phyloP scores from a whole-genome alignment of 305 asterid genomes.

The Fraxinus angustifolia region DNA sequence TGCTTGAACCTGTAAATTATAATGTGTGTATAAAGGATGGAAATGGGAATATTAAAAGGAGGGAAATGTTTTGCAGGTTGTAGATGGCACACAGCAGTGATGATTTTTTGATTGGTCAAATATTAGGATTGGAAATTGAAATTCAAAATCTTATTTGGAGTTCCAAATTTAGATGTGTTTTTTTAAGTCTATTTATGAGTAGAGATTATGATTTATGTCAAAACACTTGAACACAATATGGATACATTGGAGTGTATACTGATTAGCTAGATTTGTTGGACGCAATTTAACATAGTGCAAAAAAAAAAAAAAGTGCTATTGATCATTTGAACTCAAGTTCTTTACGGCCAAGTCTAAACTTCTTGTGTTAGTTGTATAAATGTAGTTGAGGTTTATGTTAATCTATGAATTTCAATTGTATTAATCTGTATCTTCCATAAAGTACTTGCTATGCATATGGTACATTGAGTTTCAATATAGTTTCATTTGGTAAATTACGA shows the following conservation, averaged over 20 bases:
- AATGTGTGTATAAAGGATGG: background rate
- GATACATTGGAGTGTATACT: slow-evolving; percentile 15
- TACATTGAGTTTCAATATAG: background rate
- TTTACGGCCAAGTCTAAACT: background rate
- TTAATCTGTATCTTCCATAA: background rate
- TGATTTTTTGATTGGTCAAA: slow-evolving; percentile 17
- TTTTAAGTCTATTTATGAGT: too few species aligned
- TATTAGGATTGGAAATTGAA: background rate
- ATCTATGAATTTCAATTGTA: background rate
- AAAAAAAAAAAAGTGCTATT: background rate
- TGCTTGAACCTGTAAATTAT: background rate
- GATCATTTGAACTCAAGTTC: background rate
- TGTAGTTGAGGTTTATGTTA: background rate
- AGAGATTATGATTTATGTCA: slow-evolving; percentile 12
- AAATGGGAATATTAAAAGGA: slow-evolving; percentile 29
- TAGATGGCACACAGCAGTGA: background rate
- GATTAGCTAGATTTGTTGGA: slow-evolving; percentile 21
- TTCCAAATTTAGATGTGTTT: too few species aligned
- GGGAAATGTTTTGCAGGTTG: slow-evolving; percentile 3
- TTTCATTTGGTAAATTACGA: slow-evolving; percentile 13
- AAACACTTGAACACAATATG: slow-evolving; percentile 17
- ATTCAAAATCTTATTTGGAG: too few species aligned
- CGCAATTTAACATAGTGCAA: background rate
- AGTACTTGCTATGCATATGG: slow-evolving; percentile 9
- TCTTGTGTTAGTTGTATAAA: background rate